phyloP scores from a whole-genome alignment of 164 flowering plant genomes.

The Berberis vulgaris region DNA sequence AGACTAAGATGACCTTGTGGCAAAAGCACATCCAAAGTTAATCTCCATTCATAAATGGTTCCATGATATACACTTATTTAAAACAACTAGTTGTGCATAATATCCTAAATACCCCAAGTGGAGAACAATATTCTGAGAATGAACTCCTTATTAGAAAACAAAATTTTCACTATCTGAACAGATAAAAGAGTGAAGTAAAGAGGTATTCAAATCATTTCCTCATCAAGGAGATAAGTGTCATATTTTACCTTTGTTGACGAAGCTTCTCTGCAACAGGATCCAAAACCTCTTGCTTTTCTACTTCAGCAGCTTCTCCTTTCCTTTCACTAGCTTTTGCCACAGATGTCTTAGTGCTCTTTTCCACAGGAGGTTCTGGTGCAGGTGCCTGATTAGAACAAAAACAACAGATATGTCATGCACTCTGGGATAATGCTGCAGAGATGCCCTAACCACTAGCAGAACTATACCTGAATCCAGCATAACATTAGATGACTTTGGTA shows the following conservation, averaged over 20 bases:
- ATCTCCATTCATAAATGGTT: too few relatives aligned
- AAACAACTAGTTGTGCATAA: too few relatives aligned
- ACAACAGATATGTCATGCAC: neutral
- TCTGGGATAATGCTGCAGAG: neutral
- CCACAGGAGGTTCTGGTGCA: slow-evolving; percentile 31
- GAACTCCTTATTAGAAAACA: neutral
- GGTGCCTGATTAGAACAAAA: slow-evolving; percentile 26
- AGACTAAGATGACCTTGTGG: too few relatives aligned
- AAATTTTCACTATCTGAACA: neutral
- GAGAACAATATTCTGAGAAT: too few relatives aligned
- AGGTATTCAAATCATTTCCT: neutral
- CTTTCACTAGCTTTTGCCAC: slow-evolving; percentile 38
- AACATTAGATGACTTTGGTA: too few relatives aligned
- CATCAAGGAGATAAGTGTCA: neutral
- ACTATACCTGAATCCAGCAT: neutral
- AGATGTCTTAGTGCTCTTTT: slow-evolving; percentile 49
- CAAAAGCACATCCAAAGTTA: too few relatives aligned
- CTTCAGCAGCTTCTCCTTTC: slow-evolving; percentile 48
- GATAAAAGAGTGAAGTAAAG: neutral
- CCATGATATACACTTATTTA: too few relatives aligned
- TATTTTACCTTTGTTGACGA: slow-evolving; percentile 70
- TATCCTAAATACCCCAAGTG: too few relatives aligned
- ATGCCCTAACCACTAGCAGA: neutral
- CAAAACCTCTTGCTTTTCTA: slow-evolving; percentile 36
- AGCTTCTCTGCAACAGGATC: slow-evolving; percentile 95